Base-by-base conservation (phyloP, 2,329 filamentous ascomycete species). In the Penicillium hesseltinei region DNA sequence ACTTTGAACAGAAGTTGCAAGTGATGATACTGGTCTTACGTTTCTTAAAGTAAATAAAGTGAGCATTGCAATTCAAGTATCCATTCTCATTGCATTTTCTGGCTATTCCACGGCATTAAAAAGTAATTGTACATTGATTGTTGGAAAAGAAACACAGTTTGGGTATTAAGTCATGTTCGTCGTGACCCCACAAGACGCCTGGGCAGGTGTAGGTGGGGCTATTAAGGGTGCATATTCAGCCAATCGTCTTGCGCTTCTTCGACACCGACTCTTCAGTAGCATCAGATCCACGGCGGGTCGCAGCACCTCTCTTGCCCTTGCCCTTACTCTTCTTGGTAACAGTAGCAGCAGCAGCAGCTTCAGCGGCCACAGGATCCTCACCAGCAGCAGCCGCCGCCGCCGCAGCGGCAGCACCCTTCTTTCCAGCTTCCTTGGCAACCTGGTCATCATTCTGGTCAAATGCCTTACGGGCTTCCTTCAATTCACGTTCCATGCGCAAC, bases 401-500 rank as follows among this genome's bases (percentile, higher is more conserved):
- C 2, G 68, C 53, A 0, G 54, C 51, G 6, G 56, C 59, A 27
- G 56, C 53, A 9, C 67, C 69, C 58, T 73, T 74, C 53, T 75
- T 75, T 5, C 68, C 70, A 13, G 71, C 69, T 53, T 75, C 73
- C 62, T 75, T 77, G 3, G 66, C 70, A 27, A 77, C 72, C 56
- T 76, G 73, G 44, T 77, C 75, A 66, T 77, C 75, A 54, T 77
- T 76, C 62, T 77, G 74, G 62, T 77, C 75, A 36, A 77, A 77
- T 8, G 73, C 71, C 78, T 92, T 92, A 61, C 92, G 82, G 51
- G 90, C 89, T 69, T 89, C 85, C 73, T 94, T 94, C 61, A 97
- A 86, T 71, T 92, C 87, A 71, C 88, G 88, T 66, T 95, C 91
- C 81, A 93, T 92, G 75, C 91, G 89, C 64, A 96, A 84, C 70